phyloP scores from a whole-genome alignment of 2,329 filamentous ascomycete species.

The Pleoardoris graminearum region DNA sequence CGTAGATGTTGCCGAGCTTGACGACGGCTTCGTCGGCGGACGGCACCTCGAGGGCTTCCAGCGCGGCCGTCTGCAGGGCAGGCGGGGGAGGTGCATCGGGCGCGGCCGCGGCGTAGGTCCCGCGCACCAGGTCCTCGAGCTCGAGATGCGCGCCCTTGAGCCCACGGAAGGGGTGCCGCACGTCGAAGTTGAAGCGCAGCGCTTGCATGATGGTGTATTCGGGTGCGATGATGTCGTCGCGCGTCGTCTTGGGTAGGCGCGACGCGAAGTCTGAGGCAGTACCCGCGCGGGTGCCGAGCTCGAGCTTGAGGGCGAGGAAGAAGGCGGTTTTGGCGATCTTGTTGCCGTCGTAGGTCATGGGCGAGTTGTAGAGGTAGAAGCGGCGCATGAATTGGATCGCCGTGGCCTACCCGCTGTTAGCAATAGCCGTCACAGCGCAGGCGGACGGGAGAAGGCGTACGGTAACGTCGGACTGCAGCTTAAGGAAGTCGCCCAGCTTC shows the following conservation, averaged over 20 bases:
- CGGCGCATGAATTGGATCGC: slow-evolving; percentile 88
- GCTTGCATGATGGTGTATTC: slow-evolving; percentile 94
- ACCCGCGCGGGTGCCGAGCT: slow-evolving; percentile 65
- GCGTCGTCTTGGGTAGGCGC: slow-evolving; percentile 58
- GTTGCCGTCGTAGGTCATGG: slow-evolving; percentile 94
- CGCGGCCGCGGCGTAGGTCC: slow-evolving; percentile 53
- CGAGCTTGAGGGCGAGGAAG: slow-evolving; percentile 92
- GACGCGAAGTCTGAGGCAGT: slow-evolving; percentile 60
- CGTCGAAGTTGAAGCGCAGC: slow-evolving; percentile 89
- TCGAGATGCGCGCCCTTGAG: slow-evolving; percentile 87
- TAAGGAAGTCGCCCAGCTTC: slow-evolving; percentile 61
- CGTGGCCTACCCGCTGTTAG: slow-evolving; percentile 61
- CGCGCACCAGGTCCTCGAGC: slow-evolving; percentile 67
- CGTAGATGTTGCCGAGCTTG: slow-evolving; percentile 67
- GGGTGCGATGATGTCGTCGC: slow-evolving; percentile 83
- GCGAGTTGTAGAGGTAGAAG: slow-evolving; percentile 93
- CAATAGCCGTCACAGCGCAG: background rate
- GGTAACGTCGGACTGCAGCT: slow-evolving; percentile 63
- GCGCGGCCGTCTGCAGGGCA: slow-evolving; percentile 35
- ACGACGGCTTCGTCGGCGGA: slow-evolving; percentile 35
- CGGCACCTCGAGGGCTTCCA: slow-evolving; percentile 18
- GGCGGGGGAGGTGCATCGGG: slow-evolving; percentile 17
- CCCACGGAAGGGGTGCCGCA: slow-evolving; percentile 85
- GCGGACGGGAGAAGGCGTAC: slow-evolving; percentile 59
- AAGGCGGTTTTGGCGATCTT: slow-evolving; percentile 87